Percentiles rank a stretch among this genome's conserved stretches.
Evolutionary conservation across 1,284 basidiomycete species (phyloP).

Genomic region (Porodaedalea pini): DNA sequence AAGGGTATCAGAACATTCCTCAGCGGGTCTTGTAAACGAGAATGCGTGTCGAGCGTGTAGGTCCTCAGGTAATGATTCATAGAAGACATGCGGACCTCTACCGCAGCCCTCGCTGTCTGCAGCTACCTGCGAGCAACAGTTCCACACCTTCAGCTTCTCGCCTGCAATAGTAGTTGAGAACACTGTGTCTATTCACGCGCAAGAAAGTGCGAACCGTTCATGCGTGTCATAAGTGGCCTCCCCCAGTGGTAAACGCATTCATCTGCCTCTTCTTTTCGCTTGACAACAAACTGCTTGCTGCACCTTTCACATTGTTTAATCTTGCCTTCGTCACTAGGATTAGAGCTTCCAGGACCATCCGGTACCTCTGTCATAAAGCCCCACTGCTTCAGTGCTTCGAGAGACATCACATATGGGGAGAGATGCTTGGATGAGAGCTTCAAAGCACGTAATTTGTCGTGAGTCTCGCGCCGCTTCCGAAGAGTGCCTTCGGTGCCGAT

Average conservation of each 20-base stretch:
- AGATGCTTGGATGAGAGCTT: constrained; percentile 54
- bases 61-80: constrained; percentile 64
- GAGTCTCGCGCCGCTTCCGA: constrained; percentile 52
- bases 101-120: constrained; percentile 60
- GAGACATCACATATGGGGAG: constrained; percentile 54
- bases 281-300: constrained; percentile 62
- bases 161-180: constrained; percentile 39
- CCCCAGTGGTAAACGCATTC: constrained; percentile 86
- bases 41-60: constrained; percentile 77
- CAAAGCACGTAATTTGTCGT: constrained; percentile 54
- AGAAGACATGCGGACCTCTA: constrained; percentile 72
- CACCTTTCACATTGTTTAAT: constrained; percentile 78
- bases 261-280: constrained; percentile 50
- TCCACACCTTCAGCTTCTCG: constrained; percentile 60
- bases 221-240: constrained; percentile 50
- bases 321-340: constrained; percentile 66
- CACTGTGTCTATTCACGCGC: constrained; percentile 25
- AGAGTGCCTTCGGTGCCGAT: constrained; percentile 79
- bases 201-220: constrained; percentile 49
- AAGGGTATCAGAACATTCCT: constrained; percentile 24
- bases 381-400: constrained; percentile 60
- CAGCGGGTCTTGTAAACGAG: constrained; percentile 43
- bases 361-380: constrained; percentile 74
- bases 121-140: constrained; percentile 61
- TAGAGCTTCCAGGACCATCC: constrained; percentile 51